Evolutionary conservation across 768 basidiomycete species (phyloP).

Genomic region (Fomitopsis serialis): DNA sequence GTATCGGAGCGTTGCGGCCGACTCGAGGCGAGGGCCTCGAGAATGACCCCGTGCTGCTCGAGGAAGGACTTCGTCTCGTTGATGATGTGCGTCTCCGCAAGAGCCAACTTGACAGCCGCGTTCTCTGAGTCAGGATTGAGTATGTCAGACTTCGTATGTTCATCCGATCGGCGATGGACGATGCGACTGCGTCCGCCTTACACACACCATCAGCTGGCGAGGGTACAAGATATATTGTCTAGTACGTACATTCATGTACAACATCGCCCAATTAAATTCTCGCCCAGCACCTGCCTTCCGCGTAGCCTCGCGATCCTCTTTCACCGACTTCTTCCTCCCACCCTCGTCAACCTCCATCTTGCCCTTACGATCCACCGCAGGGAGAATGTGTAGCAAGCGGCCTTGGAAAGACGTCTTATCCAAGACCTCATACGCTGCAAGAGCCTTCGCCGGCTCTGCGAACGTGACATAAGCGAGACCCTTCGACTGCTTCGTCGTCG

Average conservation of each 20-base stretch:
- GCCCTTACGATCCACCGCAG: slow-evolving; percentile 66
- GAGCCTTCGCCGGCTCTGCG: slow-evolving; percentile 37
- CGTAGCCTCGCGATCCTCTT: slow-evolving; percentile 52
- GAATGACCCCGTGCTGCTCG: slow-evolving; percentile 66
- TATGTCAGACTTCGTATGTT: slow-evolving; percentile 81
- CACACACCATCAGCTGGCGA: slow-evolving; percentile 12
- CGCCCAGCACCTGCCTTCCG: slow-evolving; percentile 65
- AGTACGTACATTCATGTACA: slow-evolving; percentile 93
- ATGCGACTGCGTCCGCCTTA: slow-evolving; percentile 92
- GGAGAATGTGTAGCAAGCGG: slow-evolving; percentile 83
- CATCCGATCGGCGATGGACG: slow-evolving; percentile 87
- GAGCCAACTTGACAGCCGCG: slow-evolving; percentile 88
- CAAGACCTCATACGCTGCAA: slow-evolving; percentile 70
- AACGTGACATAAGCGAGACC: slow-evolving; percentile 63
- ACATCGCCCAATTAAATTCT: slow-evolving; percentile 88
- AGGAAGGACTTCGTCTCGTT: slow-evolving; percentile 91
- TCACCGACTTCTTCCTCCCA: slow-evolving; percentile 48
- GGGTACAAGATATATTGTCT: slow-evolving; percentile 19
- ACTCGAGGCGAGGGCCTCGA: slow-evolving; percentile 45
- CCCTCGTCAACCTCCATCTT: slow-evolving; percentile 37
- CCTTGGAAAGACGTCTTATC: slow-evolving; percentile 90
- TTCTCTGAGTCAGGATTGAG: slow-evolving; percentile 79
- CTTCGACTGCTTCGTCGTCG: slow-evolving; percentile 41
- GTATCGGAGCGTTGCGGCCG: slow-evolving; percentile 60
- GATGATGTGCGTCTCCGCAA: slow-evolving; percentile 95